Base-by-base conservation (phyloP, 1,284 basidiomycete species). In the Mycena citricolor region DNA sequence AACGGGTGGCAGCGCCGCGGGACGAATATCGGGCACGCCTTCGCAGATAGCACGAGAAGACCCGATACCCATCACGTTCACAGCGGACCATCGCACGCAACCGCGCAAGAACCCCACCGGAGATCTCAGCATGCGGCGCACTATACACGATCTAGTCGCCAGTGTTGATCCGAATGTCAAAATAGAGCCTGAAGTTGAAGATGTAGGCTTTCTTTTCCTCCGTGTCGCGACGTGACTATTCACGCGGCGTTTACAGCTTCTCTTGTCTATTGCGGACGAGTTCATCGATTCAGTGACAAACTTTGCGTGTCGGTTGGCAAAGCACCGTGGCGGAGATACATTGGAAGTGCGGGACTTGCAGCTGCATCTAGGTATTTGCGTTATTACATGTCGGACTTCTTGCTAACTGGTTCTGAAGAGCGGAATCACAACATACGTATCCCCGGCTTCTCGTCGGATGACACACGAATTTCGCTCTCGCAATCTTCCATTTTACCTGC, bases 201-300 rank as follows among this genome's bases (percentile, higher is more conserved):
- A 95, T 59, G 92, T 95, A 61, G 58, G 87, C n/a, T 76, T 11
- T 17, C 32, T 29, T 5, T 41, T 23, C 13, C 12, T 6, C 4
- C 37, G 24, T 44, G 24, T 41, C 41, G n/a, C n/a, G n/a, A n/a
- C 7, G 26, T 17, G 29, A 22, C 37, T 17, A 13, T 32, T 28
- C 21, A 19, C 19, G 40, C 32, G 8, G 39, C 28, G 26, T 14
- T 17, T 29, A 32, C 57, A 97, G 93, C 73, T 98, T 11, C 70
- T 99, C 4, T 72, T 99, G 2, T 86, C 91, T 51, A 78, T 98
- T 30, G 92, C 93, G 7, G 95, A 99, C 64, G 97, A 99, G 63
- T 97, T 98, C 61, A 88, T 97, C 56, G 95, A 99, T 62, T 91
- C 91, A 8, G 89, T 97, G 16, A 90, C 92, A 0, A 88, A 94